Conservation (phyloP, 2,329 filamentous ascomycete genomes). For the Microsporum canis region DNA sequence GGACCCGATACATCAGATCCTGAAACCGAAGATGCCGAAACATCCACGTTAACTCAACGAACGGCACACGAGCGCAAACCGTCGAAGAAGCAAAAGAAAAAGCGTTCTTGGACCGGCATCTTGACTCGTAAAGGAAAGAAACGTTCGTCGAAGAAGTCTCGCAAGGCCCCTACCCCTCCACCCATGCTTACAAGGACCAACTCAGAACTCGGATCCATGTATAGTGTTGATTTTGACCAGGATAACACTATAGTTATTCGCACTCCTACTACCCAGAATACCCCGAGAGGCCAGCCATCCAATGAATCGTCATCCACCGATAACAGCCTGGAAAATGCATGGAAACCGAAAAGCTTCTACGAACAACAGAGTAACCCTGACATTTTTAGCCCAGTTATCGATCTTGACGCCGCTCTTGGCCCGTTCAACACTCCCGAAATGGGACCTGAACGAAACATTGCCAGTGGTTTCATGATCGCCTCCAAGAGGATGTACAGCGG, state of each 20-base stretch:
- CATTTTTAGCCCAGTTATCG: slow-evolving; percentile 67
- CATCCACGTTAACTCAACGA: background rate
- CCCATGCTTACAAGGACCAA: slow-evolving; percentile 32
- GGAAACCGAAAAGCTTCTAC: slow-evolving; percentile 36
- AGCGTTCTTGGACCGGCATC: slow-evolving; percentile 52
- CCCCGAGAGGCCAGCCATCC: slow-evolving; percentile 18
- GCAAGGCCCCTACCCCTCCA: slow-evolving; percentile 34
- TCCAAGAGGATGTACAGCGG: slow-evolving; percentile 40
- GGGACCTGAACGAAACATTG: slow-evolving; percentile 22
- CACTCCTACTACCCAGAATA: slow-evolving; percentile 30
- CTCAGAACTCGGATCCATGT: slow-evolving; percentile 32
- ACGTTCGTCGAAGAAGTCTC: slow-evolving; percentile 31
- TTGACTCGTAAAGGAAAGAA: slow-evolving; percentile 40
- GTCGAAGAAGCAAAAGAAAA: slow-evolving; percentile 55
- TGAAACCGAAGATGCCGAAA: background rate
- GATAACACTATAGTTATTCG: slow-evolving; percentile 40
- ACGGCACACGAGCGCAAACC: slow-evolving; percentile 13
- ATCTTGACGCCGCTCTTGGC: slow-evolving; percentile 84
- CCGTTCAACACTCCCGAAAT: slow-evolving; percentile 66
- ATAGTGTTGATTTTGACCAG: slow-evolving; percentile 40
- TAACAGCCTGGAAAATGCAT: slow-evolving; percentile 24
- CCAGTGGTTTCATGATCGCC: slow-evolving; percentile 30
- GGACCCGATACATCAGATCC: background rate
- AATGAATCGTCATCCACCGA: slow-evolving; percentile 12
- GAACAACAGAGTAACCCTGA: slow-evolving; percentile 47